Evolutionary conservation across 768 basidiomycete species (phyloP), one percentile per base, ranked within the genome.

Genomic region (Cyclocybe aegerita): DNA sequence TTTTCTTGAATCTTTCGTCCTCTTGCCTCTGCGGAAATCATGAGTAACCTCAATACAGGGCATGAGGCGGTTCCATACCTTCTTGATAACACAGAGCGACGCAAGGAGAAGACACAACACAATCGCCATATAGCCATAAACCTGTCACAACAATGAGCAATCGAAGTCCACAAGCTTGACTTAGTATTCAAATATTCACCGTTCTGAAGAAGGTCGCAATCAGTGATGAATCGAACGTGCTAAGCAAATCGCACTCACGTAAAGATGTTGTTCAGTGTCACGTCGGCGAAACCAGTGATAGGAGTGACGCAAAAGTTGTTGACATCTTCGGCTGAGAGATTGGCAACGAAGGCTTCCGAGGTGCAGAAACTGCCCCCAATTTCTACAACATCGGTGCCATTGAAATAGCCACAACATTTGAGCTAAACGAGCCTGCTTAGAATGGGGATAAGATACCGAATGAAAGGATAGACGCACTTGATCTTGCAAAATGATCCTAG

Each of bases 81-180:
- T 84, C 64, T 88, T 91, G 62, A 97, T 92, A 38, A 95, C 80
- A 70, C 92, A 96, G 48, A 90, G 76, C 16, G 90, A 86, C 6
- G 90, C 83, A 42, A 96, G 73, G 64, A 93, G 80, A 54, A 95
- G 73, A 52, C 79, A 77, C 36, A 89, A 69, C 47, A 93, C 75
- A 57, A 93, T 78, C 7, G 87, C 84, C 81, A 90, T 91, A 68
- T 82, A 94, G 36, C 90, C 92, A 66, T 93, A 94, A 31, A 87
- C 76, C 76, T 81, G 65, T 38, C 56, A 50, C 39, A 45, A 51
- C 7, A n/a, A 43, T 57, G 37, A 52, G 49, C 37, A 14, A 53
- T 39, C 42, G 10, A 11, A 50, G 14, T 37, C 11, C 44, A 50
- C 40, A 32, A 15, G 4, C 4, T 35, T n/a, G 29, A 40, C 23